phyloP scores from a whole-genome alignment of 441 rosid species.

The Kokia cookei region DNA sequence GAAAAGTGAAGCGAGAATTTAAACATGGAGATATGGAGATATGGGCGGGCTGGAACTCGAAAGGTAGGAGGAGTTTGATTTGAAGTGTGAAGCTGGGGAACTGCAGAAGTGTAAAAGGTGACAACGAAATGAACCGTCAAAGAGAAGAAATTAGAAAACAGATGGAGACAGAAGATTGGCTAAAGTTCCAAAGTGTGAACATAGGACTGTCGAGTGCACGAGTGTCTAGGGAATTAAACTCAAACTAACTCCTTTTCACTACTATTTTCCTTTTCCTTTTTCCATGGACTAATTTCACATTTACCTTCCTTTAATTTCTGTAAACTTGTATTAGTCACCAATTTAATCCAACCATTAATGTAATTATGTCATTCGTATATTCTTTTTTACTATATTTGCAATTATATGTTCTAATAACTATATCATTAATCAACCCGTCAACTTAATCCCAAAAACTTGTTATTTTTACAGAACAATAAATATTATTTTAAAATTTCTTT shows the following conservation, averaged over 20 bases:
- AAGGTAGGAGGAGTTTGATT: background rate
- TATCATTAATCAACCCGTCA: no score
- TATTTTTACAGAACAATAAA: no score
- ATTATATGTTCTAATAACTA: no score
- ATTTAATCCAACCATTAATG: no score
- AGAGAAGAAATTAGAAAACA: background rate
- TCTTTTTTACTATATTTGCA: no score
- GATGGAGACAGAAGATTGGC: background rate
- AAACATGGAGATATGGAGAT: background rate
- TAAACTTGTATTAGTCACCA: no score
- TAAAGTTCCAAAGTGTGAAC: background rate
- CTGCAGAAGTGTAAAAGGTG: background rate
- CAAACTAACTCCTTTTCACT: background rate
- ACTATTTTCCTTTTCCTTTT: background rate
- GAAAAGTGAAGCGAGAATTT: slow-evolving; percentile 10
- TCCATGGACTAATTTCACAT: background rate
- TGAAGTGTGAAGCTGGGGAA: background rate
- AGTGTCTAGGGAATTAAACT: background rate
- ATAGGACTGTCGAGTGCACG: background rate
- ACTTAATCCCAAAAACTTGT: no score
- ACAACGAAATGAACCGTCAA: background rate
- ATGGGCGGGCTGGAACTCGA: background rate
- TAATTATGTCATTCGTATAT: no score
- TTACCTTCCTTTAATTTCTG: no score
- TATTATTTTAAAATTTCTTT: no score